Conservation (phyloP, 116 monocot genomes). For the Iris pallida region DNA sequence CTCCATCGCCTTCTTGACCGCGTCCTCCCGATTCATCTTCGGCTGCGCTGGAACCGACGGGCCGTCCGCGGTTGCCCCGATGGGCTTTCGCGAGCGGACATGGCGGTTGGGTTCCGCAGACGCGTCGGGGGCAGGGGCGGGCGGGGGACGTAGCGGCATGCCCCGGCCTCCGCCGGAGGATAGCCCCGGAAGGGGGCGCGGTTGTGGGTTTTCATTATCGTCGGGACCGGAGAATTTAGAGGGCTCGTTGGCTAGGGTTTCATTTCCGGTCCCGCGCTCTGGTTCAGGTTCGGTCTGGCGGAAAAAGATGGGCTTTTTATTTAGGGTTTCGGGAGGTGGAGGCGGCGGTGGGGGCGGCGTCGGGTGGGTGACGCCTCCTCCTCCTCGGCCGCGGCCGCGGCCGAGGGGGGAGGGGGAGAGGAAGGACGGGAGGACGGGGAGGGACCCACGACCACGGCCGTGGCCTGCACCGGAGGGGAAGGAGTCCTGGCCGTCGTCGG, state of each 20-base stretch:
- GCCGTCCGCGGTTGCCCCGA: background rate
- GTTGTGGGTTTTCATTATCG: background rate
- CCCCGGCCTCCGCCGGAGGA: conserved; percentile 46
- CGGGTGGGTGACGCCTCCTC: background rate
- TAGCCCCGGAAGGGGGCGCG: conserved; percentile 1
- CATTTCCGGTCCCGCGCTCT: background rate
- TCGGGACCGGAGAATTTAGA: too few species aligned
- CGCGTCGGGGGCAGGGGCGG: conserved; percentile 1
- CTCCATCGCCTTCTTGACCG: conserved; percentile 41
- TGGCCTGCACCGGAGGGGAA: conserved; percentile 20
- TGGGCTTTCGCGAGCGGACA: conserved; percentile 9
- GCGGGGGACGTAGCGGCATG: conserved; percentile 11
- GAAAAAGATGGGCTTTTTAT: conserved; percentile 32
- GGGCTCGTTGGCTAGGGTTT: conserved; percentile 4
- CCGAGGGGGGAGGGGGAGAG: conserved; percentile 14
- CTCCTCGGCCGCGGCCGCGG: conserved; percentile 20
- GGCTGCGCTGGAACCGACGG: background rate
- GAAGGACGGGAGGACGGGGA: conserved; percentile 30
- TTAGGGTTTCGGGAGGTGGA: conserved; percentile 5
- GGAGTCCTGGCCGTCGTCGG: conserved; percentile 20
- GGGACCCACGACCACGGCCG: conserved; percentile 31
- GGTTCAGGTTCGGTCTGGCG: conserved; percentile 3
- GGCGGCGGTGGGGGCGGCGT: background rate
- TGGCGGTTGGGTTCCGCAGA: conserved; percentile 37
- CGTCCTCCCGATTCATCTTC: conserved; percentile 30